These are phyloP conservation scores for Medicago lupulina DNA, from an alignment of 306 rosid genomes.

Conservation along the genomic window DNA sequence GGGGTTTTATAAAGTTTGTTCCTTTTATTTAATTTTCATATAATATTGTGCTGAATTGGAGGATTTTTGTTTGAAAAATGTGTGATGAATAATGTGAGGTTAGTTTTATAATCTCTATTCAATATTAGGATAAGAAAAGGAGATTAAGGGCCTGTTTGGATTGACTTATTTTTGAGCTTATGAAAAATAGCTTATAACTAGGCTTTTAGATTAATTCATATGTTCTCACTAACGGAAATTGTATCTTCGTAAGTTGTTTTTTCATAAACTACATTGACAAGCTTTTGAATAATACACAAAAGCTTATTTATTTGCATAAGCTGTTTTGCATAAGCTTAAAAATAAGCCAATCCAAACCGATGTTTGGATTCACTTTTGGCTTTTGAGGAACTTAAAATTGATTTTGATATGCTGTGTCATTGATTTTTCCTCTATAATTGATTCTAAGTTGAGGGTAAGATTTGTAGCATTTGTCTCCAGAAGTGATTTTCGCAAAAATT, in stretches of 20 bases:
- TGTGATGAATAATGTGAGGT: conserved; percentile 1
- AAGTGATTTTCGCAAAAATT: background rate
- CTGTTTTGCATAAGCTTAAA: too few species aligned
- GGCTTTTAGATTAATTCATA: too few species aligned
- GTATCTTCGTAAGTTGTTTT: too few species aligned
- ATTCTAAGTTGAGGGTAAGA: background rate
- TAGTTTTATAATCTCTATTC: too few species aligned
- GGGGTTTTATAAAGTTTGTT: conserved; percentile 31
- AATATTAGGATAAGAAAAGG: background rate
- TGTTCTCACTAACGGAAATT: too few species aligned
- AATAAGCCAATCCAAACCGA: too few species aligned
- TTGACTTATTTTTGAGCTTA: too few species aligned
- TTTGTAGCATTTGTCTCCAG: background rate
- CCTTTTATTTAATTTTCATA: background rate
- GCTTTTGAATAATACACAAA: too few species aligned
- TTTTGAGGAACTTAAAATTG: background rate
- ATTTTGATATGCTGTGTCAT: background rate
- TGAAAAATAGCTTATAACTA: too few species aligned
- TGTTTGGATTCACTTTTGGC: too few species aligned
- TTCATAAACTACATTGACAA: too few species aligned
- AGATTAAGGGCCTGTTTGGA: background rate
- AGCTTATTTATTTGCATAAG: too few species aligned
- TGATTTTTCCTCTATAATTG: background rate
- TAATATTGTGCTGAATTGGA: conserved; percentile 11
- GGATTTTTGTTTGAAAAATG: background rate